Evolutionary conservation across 805 yeast species (phyloP).

Genomic region (Myxozyma neglecta): DNA sequence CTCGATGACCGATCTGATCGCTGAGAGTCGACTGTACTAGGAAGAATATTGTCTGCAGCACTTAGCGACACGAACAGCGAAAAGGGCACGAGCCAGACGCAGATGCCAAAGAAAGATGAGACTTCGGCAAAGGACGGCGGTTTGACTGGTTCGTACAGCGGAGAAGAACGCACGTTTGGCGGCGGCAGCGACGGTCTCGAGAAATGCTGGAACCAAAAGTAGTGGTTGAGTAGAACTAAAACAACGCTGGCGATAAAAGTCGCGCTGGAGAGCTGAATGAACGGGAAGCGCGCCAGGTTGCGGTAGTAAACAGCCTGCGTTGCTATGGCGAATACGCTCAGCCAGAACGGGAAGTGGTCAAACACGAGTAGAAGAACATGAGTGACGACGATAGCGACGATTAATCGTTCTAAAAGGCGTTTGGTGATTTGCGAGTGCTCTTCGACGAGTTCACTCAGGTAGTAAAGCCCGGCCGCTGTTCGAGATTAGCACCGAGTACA

Average conservation of each 20-base stretch:
- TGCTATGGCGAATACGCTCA: slow-evolving; percentile 64
- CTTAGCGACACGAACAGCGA: slow-evolving; percentile 86
- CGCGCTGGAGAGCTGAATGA: slow-evolving; percentile 70
- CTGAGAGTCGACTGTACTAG: slow-evolving; percentile 43
- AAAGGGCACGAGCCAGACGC: slow-evolving; percentile 93
- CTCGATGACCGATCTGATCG: neutral
- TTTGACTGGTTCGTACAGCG: slow-evolving; percentile 45
- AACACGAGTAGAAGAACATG: slow-evolving; percentile 61
- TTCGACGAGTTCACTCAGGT: slow-evolving; percentile 87
- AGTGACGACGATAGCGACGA: slow-evolving; percentile 58
- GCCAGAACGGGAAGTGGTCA: slow-evolving; percentile 76
- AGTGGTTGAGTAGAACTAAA: slow-evolving; percentile 77
- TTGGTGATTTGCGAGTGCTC: slow-evolving; percentile 87
- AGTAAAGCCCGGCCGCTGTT: slow-evolving; percentile 86
- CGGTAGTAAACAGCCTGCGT: slow-evolving; percentile 74
- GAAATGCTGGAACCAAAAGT: slow-evolving; percentile 86
- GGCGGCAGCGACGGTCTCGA: slow-evolving; percentile 31
- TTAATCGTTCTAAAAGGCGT: slow-evolving; percentile 61
- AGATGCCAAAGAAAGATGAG: slow-evolving; percentile 90
- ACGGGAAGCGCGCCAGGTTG: slow-evolving; percentile 80
- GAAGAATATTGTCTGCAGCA: slow-evolving; percentile 87
- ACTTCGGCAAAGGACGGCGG: slow-evolving; percentile 85
- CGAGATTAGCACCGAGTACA: slow-evolving; percentile 42
- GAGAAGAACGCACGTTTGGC: slow-evolving; percentile 27
- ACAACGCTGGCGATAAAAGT: slow-evolving; percentile 68